Conservation (phyloP, 2,329 filamentous ascomycete species). For the Juglanconis juglandina region DNA sequence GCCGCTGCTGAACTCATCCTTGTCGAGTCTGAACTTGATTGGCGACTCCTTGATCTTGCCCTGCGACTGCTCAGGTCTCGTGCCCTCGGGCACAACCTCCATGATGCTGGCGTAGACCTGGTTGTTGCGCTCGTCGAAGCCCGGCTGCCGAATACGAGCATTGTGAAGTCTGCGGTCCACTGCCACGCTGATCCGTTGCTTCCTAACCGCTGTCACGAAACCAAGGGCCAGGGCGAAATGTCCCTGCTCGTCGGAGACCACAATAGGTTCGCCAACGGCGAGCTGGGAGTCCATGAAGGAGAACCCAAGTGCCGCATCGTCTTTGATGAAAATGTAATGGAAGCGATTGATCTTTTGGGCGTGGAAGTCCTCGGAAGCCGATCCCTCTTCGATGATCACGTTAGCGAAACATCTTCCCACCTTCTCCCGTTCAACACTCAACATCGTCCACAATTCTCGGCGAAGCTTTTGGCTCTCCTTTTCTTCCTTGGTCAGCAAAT, state of each 20-base stretch:
- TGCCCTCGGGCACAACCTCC: conserved; percentile 66
- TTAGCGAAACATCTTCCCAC: conserved; percentile 86
- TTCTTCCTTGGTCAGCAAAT: conserved; percentile 89
- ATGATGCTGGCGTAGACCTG: conserved; percentile 90
- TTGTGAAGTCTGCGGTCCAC: conserved; percentile 90
- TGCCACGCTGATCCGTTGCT: conserved; percentile 75
- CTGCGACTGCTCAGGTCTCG: conserved; percentile 47
- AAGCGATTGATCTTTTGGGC: conserved; percentile 87
- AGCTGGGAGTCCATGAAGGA: conserved; percentile 93
- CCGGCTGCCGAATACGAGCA: conserved; percentile 68
- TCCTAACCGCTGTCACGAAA: conserved; percentile 75
- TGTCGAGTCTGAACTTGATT: conserved; percentile 81
- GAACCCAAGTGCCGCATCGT: conserved; percentile 57
- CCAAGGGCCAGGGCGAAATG: conserved; percentile 94
- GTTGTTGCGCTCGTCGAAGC: conserved; percentile 73
- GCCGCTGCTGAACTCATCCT: conserved; percentile 97
- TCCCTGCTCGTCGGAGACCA: conserved; percentile 92
- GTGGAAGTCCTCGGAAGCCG: conserved; percentile 64
- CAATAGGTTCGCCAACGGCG: conserved; percentile 81
- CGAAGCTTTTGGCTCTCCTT: conserved; percentile 82
- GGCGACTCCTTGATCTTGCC: conserved; percentile 51
- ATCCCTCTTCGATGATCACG: conserved; percentile 77
- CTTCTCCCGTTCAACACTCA: conserved; percentile 82
- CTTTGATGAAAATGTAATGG: conserved; percentile 79
- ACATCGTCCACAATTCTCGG: conserved; percentile 93